Percentiles rank a stretch among this genome's conserved stretches.
phyloP scores from a whole-genome alignment of 108 stramenopile species.

The Stephanodiscus minutulus region DNA sequence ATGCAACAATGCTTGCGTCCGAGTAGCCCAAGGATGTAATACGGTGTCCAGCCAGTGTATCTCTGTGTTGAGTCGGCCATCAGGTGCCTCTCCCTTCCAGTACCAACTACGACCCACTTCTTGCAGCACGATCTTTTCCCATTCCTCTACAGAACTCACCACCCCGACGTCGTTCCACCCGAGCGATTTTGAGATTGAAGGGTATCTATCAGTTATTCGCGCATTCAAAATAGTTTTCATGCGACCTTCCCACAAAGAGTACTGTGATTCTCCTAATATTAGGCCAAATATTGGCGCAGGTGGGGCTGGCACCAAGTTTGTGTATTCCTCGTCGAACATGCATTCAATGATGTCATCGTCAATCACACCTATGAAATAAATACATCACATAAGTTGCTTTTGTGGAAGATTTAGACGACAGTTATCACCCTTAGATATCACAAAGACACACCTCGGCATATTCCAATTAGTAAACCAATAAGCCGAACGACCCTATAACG shows the following conservation, averaged over 20 bases:
- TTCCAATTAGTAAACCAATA: conserved; percentile 70
- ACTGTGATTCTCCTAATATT: conserved; percentile 60
- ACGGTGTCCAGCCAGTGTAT: conserved; percentile 60
- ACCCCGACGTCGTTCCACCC: conserved; percentile 67
- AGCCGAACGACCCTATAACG: conserved; percentile 41
- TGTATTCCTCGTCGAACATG: conserved; percentile 81
- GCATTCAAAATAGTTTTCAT: conserved; percentile 63
- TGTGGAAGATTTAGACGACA: no score
- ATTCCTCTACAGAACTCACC: conserved; percentile 53
- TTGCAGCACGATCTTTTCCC: conserved; percentile 55
- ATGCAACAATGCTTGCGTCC: conserved; percentile 58
- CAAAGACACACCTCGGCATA: conserved; percentile 46
- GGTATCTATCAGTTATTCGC: conserved; percentile 50
- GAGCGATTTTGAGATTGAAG: conserved; percentile 5
- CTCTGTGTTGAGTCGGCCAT: conserved; percentile 58
- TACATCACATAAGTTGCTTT: no score
- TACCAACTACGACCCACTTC: conserved; percentile 59
- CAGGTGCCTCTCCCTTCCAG: conserved; percentile 48
- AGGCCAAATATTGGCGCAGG: conserved; percentile 59
- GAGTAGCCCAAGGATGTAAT: conserved; percentile 68
- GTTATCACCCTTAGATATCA: no score
- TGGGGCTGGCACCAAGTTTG: conserved; percentile 73
- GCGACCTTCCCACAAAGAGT: conserved; percentile 74
- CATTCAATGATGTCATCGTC: conserved; percentile 75
- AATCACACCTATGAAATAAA: conserved; percentile 29